phyloP scores from a whole-genome alignment of 129 eudicot species.

The Flaveria linearis region DNA sequence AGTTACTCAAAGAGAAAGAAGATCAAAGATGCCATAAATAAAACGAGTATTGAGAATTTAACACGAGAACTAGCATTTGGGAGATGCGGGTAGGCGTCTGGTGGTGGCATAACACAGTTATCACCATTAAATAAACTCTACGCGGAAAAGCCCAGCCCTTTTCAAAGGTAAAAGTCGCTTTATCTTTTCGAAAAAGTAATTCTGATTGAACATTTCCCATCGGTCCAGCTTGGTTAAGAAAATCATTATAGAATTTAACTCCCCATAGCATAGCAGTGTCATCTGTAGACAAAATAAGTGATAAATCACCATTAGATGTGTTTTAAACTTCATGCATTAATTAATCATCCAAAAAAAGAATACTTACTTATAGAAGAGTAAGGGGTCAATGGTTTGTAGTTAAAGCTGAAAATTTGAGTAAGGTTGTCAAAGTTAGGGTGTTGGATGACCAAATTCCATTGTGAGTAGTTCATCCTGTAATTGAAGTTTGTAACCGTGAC shows the following conservation, averaged over 20 bases:
- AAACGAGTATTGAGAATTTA: slow-evolving; percentile 42
- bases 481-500: slow-evolving; percentile 91
- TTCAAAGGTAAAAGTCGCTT: slow-evolving; percentile 71
- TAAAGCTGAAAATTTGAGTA: slow-evolving; percentile 86
- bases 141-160: slow-evolving; percentile 97
- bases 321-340: slow-evolving; percentile 5
- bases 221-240: slow-evolving; percentile 86
- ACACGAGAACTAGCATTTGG: slow-evolving; percentile 61
- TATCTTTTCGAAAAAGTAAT: slow-evolving; percentile 76
- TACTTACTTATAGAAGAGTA: slow-evolving; percentile 79
- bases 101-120: slow-evolving; percentile 99
- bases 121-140: slow-evolving; percentile 89
- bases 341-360: background rate
- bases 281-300: slow-evolving; percentile 47
- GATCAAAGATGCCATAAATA: slow-evolving; percentile 41
- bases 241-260: slow-evolving; percentile 83
- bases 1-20: slow-evolving; percentile 42
- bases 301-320: slow-evolving; percentile 12
- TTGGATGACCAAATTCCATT: slow-evolving; percentile 88
- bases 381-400: slow-evolving; percentile 82
- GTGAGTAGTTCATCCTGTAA: slow-evolving; percentile 86
- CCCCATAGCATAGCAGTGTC: slow-evolving; percentile 99
- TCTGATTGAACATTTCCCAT: slow-evolving; percentile 91
- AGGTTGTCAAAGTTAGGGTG: slow-evolving; percentile 96
- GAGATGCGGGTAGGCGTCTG: slow-evolving; percentile 86